Evolutionary conservation across 495 filamentous ascomycete species (phyloP).

Genomic region (Penicillium chermesinum): DNA sequence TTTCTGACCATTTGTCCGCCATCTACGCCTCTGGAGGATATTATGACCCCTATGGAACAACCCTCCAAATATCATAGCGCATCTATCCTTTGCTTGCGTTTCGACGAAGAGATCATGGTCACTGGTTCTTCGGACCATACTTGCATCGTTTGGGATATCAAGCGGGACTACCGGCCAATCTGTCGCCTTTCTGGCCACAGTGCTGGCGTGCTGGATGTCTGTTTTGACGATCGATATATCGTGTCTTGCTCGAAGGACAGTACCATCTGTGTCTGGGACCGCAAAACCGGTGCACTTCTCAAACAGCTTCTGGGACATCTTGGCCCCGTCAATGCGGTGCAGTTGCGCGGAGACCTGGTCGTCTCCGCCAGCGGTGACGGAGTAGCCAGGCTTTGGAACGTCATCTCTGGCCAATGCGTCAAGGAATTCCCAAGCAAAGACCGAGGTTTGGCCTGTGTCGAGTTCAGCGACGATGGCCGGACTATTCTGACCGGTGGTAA

Average conservation of each 20-base stretch:
- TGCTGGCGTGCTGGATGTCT: slow-evolving; percentile 87
- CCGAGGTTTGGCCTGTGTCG: slow-evolving; percentile 88
- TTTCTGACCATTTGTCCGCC: slow-evolving; percentile 44
- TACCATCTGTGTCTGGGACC: slow-evolving; percentile 89
- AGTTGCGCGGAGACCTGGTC: slow-evolving; percentile 83
- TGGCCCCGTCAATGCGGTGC: slow-evolving; percentile 92
- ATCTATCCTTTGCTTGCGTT: slow-evolving; percentile 91
- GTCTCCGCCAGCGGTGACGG: slow-evolving; percentile 93
- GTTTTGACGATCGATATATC: slow-evolving; percentile 86
- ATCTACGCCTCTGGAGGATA: slow-evolving; percentile 27
- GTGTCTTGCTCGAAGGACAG: slow-evolving; percentile 95
- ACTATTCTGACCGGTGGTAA: slow-evolving; percentile 91
- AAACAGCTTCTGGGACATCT: slow-evolving; percentile 75
- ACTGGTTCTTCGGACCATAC: slow-evolving; percentile 90
- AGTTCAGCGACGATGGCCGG: slow-evolving; percentile 86
- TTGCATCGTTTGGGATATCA: slow-evolving; percentile 88
- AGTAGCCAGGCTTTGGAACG: slow-evolving; percentile 89
- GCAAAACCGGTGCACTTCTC: slow-evolving; percentile 64
- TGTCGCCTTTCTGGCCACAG: slow-evolving; percentile 69
- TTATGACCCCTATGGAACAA: slow-evolving; percentile 25
- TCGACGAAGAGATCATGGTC: slow-evolving; percentile 85
- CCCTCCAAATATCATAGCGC: slow-evolving; percentile 63
- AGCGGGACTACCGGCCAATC: slow-evolving; percentile 68
- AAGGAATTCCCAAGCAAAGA: slow-evolving; percentile 83
- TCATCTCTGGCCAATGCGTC: slow-evolving; percentile 75